phyloP scores from a whole-genome alignment of 2,329 filamentous ascomycete genomes.

The Ophiosphaerella herpotricha region DNA sequence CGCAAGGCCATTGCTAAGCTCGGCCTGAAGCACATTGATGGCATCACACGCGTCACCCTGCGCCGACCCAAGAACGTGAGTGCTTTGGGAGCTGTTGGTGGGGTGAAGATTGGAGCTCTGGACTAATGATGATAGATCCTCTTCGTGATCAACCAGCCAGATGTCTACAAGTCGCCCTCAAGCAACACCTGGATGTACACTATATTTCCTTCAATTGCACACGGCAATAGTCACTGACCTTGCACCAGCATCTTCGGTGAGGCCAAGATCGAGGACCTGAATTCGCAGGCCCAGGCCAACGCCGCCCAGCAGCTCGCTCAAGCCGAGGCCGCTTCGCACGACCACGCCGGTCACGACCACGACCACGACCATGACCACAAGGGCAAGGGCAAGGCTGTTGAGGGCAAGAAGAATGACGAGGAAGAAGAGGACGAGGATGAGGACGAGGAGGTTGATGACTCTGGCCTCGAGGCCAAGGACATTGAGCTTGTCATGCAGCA shows the following conservation, averaged over 20 bases:
- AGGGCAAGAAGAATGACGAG: slow-evolving; percentile 65
- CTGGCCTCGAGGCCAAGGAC: slow-evolving; percentile 96
- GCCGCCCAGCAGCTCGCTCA: slow-evolving; percentile 94
- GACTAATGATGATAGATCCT: slow-evolving; percentile 70
- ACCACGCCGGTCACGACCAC: slow-evolving; percentile 75
- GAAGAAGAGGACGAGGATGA: slow-evolving; percentile 77
- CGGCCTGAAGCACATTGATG: slow-evolving; percentile 91
- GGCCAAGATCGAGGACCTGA: slow-evolving; percentile 99
- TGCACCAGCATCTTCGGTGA: slow-evolving; percentile 89
- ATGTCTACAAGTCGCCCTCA: slow-evolving; percentile 98
- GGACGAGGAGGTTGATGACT: slow-evolving; percentile 92
- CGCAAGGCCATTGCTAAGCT: slow-evolving; percentile 99
- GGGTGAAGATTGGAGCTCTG: slow-evolving; percentile 12
- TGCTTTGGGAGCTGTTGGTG: slow-evolving; percentile 41
- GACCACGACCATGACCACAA: slow-evolving; percentile 66
- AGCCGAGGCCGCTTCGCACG: slow-evolving; percentile 67
- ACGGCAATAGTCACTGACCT: slow-evolving; percentile 24
- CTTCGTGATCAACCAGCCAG: slow-evolving; percentile 99
- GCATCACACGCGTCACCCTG: slow-evolving; percentile 97
- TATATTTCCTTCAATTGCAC: slow-evolving; percentile 9
- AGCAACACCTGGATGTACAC: slow-evolving; percentile 99
- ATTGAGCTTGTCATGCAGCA: slow-evolving; percentile 99
- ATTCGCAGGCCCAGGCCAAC: slow-evolving; percentile 95
- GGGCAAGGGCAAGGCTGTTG: slow-evolving; percentile 70
- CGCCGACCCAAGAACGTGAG: slow-evolving; percentile 98